These are phyloP conservation scores for Epichloe brachyelytri DNA, from an alignment of 2,329 filamentous ascomycete genomes.

Conservation along the genomic window DNA sequence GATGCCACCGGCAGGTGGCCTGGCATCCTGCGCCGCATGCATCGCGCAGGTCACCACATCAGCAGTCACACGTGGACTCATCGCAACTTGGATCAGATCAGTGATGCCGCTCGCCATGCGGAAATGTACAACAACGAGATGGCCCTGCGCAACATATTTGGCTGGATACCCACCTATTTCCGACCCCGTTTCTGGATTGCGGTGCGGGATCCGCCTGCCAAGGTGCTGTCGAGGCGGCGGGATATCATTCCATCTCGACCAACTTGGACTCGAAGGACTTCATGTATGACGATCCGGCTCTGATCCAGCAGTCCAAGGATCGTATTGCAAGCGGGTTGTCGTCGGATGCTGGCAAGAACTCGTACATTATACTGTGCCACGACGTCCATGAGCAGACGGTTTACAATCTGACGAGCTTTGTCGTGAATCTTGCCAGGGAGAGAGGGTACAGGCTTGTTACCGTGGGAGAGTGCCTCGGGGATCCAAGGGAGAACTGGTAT, in stretches of 20 bases:
- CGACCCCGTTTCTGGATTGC: slow-evolving; percentile 32
- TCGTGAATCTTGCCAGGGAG: neutral
- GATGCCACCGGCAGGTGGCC: slow-evolving; percentile 20
- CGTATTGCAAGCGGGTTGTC: slow-evolving; percentile 25
- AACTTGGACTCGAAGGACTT: slow-evolving; percentile 51
- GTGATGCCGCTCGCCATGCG: slow-evolving; percentile 18
- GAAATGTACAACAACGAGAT: slow-evolving; percentile 34
- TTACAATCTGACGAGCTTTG: slow-evolving; percentile 18
- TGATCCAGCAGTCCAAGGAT: slow-evolving; percentile 33
- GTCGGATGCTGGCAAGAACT: slow-evolving; percentile 11
- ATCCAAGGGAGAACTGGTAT: slow-evolving; percentile 40
- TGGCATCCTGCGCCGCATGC: slow-evolving; percentile 26
- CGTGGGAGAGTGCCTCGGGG: slow-evolving; percentile 44
- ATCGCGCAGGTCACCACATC: slow-evolving; percentile 31
- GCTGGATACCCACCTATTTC: slow-evolving; percentile 30
- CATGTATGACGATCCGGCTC: slow-evolving; percentile 33
- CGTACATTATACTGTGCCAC: slow-evolving; percentile 40
- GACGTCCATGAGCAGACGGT: slow-evolving; percentile 38
- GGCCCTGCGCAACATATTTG: slow-evolving; percentile 28
- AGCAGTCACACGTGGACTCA: slow-evolving; percentile 36
- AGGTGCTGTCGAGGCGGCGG: slow-evolving; percentile 24
- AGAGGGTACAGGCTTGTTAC: slow-evolving; percentile 31
- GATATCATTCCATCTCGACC: slow-evolving; percentile 44
- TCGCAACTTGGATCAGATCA: slow-evolving; percentile 25
- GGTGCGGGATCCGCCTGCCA: slow-evolving; percentile 25